Evolutionary conservation across 2,329 filamentous ascomycete genomes (phyloP).

Genomic region (Neopestalotiopsis clavispora): DNA sequence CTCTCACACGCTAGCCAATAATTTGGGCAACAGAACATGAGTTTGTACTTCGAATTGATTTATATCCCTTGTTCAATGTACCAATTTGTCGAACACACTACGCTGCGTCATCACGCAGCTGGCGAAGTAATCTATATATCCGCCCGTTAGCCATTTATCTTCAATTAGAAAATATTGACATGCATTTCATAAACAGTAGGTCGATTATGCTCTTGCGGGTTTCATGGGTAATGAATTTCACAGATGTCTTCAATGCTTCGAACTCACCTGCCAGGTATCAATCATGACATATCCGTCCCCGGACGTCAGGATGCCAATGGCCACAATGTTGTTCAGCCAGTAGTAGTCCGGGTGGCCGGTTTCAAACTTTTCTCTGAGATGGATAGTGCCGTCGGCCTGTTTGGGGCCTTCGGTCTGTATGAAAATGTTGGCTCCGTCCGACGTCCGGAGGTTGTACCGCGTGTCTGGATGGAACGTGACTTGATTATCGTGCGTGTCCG

Average conservation of each 20-base stretch:
- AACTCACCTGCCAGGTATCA: conserved; percentile 35
- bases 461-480: conserved; percentile 34
- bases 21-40: no score
- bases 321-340: conserved; percentile 38
- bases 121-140: background rate
- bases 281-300: conserved; percentile 27
- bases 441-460: conserved; percentile 35
- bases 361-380: conserved; percentile 32
- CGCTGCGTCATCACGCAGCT: background rate
- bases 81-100: background rate
- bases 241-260: no score
- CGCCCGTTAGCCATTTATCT: background rate
- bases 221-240: no score
- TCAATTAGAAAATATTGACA: background rate
- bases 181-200: no score
- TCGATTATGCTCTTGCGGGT: no score
- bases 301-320: conserved; percentile 31
- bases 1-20: no score
- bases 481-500: conserved; percentile 23
- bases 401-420: conserved; percentile 34
- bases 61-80: background rate
- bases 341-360: conserved; percentile 33
- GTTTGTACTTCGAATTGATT: background rate
- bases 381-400: conserved; percentile 26
- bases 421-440: conserved; percentile 36